These are phyloP conservation scores for Pythium myriotylum DNA, from an alignment of 352 stramenopile genomes.

Conservation along the genomic window DNA sequence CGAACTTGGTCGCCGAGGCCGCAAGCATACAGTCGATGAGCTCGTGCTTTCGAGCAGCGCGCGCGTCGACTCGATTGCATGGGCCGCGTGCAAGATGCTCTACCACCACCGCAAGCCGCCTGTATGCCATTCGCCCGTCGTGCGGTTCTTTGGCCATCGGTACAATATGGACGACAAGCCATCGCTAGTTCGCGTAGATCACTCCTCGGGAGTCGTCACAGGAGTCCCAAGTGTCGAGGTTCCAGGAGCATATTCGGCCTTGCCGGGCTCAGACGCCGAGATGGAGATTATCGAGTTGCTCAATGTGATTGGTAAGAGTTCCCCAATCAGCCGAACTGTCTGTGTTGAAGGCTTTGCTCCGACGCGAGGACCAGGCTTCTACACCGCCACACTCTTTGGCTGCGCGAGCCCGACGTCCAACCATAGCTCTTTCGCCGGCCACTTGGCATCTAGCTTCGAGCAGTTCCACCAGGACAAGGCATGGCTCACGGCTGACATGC, in stretches of 20 bases:
- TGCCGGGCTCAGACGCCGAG: conserved; percentile 22
- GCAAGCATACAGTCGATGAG: background rate
- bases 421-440: conserved; percentile 27
- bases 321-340: conserved; percentile 16
- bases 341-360: conserved; percentile 30
- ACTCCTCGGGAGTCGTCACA: background rate
- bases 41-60: conserved; percentile 23
- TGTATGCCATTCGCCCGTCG: conserved; percentile 30
- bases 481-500: conserved; percentile 28
- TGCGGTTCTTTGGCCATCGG: conserved; percentile 25
- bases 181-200: conserved; percentile 10
- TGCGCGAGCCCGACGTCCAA: conserved; percentile 27
- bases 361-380: conserved; percentile 7
- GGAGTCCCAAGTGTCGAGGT: background rate
- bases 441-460: conserved; percentile 14
- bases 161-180: conserved; percentile 35
- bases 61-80: conserved; percentile 28
- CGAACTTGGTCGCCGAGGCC: conserved; percentile 15
- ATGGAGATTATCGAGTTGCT: conserved; percentile 32
- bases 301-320: conserved; percentile 29
- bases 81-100: conserved; percentile 31
- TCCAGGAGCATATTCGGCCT: conserved; percentile 13
- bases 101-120: conserved; percentile 32
- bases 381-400: conserved; percentile 25
- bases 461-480: conserved; percentile 33